A percentile compares a stretch with the other conserved stretches of the same genome.
Evolutionary conservation across 1,284 basidiomycete genomes (phyloP).

Genomic region (Sanguinoderma infundibulare): DNA sequence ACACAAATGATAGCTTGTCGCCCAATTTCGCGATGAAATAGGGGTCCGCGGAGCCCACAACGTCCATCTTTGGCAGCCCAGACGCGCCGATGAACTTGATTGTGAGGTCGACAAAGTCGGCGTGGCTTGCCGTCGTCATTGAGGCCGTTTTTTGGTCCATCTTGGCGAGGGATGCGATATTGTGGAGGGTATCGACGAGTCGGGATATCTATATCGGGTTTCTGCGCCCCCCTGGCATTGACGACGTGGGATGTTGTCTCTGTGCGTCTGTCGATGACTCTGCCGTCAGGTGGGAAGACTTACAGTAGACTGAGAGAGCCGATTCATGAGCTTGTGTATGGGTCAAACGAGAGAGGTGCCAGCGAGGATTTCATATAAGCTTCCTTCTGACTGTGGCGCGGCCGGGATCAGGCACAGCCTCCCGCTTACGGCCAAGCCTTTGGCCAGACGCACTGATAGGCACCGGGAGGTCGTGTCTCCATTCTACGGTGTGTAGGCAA

Average conservation of each 20-base stretch:
- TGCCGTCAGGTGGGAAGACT: conserved; percentile 1
- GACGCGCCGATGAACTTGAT: conserved; percentile 75
- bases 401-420: not conserved
- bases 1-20: conserved; percentile 65
- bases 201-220: conserved; percentile 28
- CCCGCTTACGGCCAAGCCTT: too few relatives aligned
- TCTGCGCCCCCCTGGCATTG: conserved; percentile 24
- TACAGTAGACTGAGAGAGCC: not conserved
- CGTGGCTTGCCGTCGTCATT: conserved; percentile 16
- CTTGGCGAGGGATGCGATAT: conserved; percentile 21
- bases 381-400: not conserved
- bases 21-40: conserved; percentile 75
- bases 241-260: not conserved
- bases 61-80: conserved; percentile 70
- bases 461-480: too few relatives aligned
- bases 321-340: not conserved
- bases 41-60: conserved; percentile 69
- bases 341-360: not conserved
- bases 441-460: too few relatives aligned
- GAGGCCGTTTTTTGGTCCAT: conserved; percentile 21
- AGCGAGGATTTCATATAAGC: not conserved
- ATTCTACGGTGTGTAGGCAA: too few relatives aligned
- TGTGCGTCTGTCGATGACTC: not conserved
- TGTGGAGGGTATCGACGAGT: conserved; percentile 27
- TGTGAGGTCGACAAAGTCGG: conserved; percentile 51